These are phyloP conservation scores for Neurospora sp. DNA, from an alignment of 495 filamentous ascomycete genomes.

Conservation along the genomic window DNA sequence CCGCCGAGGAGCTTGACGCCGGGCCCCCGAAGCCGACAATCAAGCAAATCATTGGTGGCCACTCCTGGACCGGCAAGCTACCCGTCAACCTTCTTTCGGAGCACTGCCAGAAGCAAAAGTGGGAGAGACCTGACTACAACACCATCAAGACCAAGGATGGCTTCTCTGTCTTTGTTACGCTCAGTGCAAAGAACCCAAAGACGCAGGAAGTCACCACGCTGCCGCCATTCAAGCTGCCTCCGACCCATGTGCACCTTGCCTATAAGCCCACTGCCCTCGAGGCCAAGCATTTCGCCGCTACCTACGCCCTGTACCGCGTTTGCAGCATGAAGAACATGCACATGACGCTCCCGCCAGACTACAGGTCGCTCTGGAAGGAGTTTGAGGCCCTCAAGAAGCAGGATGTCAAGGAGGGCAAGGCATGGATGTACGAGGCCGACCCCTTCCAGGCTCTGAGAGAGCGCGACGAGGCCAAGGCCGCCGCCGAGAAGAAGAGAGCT, in stretches of 20 bases:
- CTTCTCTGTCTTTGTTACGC: slow-evolving; percentile 66
- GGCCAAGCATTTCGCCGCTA: slow-evolving; percentile 84
- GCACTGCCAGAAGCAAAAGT: slow-evolving; percentile 90
- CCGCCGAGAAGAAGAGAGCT: slow-evolving; percentile 59
- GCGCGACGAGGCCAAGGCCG: slow-evolving; percentile 61
- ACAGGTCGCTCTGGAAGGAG: slow-evolving; percentile 79
- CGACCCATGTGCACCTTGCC: slow-evolving; percentile 56
- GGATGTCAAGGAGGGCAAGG: slow-evolving; percentile 64
- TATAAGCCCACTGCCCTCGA: slow-evolving; percentile 68
- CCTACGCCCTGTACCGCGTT: slow-evolving; percentile 81
- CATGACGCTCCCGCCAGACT: slow-evolving; percentile 86
- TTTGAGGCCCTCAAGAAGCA: slow-evolving; percentile 69
- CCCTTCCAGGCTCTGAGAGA: slow-evolving; percentile 75
- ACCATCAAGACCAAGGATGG: slow-evolving; percentile 47
- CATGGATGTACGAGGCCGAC: slow-evolving; percentile 93
- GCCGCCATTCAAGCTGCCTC: slow-evolving; percentile 73
- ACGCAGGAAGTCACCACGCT: slow-evolving; percentile 64
- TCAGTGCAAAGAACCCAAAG: slow-evolving; percentile 71
- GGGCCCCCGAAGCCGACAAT: slow-evolving; percentile 66
- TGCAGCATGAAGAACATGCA: slow-evolving; percentile 91
- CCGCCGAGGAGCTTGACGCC: slow-evolving; percentile 22
- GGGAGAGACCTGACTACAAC: slow-evolving; percentile 87
- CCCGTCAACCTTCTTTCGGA: slow-evolving; percentile 88
- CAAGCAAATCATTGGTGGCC: slow-evolving; percentile 82
- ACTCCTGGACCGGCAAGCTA: slow-evolving; percentile 95